A percentile compares a stretch with the other conserved stretches of the same genome.
Evolutionary conservation across 768 basidiomycete species (phyloP).

Genomic region (Mrakia frigida): DNA sequence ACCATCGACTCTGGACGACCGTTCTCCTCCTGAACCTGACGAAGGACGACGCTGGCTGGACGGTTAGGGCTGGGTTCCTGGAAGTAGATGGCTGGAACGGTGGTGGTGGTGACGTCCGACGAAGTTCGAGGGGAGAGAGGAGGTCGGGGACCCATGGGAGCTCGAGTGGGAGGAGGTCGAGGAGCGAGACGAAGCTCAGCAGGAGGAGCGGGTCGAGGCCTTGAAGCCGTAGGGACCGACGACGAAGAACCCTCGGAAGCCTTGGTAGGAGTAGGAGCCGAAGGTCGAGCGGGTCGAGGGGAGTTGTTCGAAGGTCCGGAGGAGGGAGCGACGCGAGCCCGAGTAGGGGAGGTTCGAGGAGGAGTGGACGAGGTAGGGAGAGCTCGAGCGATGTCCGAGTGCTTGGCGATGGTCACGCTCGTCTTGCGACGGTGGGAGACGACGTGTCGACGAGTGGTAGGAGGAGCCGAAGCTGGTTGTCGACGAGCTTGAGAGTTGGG

Average conservation of each 20-base stretch:
- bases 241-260: constrained; percentile 33
- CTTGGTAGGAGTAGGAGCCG: constrained; percentile 46
- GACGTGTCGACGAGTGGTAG: constrained; percentile 24
- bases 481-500: background rate
- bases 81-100: constrained; percentile 40
- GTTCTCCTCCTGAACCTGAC: constrained; percentile 7
- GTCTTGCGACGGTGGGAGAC: constrained; percentile 32
- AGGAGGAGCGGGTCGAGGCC: constrained; percentile 28
- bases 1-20: background rate
- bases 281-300: constrained; percentile 39
- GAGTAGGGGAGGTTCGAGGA: constrained; percentile 16
- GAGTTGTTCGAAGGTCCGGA: constrained; percentile 38
- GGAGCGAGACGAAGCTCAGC: constrained; percentile 30
- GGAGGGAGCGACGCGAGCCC: constrained; percentile 25
- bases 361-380: constrained; percentile 11
- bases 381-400: constrained; percentile 23
- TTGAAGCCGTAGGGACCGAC: background rate
- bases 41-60: constrained; percentile 37
- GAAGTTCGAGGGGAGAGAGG: constrained; percentile 38
- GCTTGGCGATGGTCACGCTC: constrained; percentile 29
- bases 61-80: constrained; percentile 35
- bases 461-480: constrained; percentile 18
- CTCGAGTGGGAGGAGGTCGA: constrained; percentile 25
- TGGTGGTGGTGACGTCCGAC: constrained; percentile 28
- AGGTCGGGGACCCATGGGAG: constrained; percentile 43